A percentile compares a stretch with the other conserved stretches of the same genome.
Conservation (phyloP, 345 rosid genomes). For the Eucalyptus coolabah region DNA sequence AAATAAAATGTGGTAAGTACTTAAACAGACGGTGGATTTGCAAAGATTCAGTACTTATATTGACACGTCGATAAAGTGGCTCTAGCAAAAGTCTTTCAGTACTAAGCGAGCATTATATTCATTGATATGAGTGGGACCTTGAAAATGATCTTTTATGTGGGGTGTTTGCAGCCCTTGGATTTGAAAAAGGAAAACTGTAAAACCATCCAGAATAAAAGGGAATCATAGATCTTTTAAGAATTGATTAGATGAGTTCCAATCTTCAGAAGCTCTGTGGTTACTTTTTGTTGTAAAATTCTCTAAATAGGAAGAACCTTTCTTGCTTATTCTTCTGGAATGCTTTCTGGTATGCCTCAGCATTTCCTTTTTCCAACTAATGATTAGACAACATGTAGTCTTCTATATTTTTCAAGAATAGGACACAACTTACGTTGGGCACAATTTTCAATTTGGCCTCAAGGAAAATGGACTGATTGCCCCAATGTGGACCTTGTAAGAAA, state of each 20-base stretch:
- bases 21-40: background rate
- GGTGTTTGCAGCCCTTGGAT: background rate
- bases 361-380: background rate
- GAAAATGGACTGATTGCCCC: background rate
- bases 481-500: background rate
- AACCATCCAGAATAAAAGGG: background rate
- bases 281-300: background rate
- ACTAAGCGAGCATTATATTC: background rate
- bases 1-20: constrained; percentile 84
- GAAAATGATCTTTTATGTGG: background rate
- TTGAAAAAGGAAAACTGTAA: background rate
- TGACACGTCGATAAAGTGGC: background rate
- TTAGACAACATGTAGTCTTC: background rate
- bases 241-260: background rate
- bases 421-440: background rate
- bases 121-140: background rate
- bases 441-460: background rate
- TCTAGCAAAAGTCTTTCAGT: background rate
- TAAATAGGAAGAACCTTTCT: background rate
- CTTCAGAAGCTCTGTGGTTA: background rate
- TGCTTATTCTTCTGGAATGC: background rate
- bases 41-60: background rate
- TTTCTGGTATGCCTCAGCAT: background rate
- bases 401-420: background rate
- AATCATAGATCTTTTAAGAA: background rate